phyloP scores from a whole-genome alignment of 2,329 filamentous ascomycete genomes.

The Bisporella sp. region DNA sequence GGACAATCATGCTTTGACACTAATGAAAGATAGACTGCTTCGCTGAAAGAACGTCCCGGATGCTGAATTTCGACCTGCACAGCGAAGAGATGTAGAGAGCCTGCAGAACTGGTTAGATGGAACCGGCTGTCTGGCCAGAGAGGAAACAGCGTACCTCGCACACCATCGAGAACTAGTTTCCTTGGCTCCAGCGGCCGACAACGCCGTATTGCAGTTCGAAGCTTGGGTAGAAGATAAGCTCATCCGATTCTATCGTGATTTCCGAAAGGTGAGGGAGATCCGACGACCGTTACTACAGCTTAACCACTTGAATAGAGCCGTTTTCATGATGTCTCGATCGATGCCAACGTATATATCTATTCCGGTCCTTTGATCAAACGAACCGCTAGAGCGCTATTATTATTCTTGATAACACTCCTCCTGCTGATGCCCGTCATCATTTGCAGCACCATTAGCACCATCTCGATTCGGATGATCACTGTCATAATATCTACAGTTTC shows the following conservation, averaged over 20 bases:
- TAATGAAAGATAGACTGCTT: background rate
- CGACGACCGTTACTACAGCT: background rate
- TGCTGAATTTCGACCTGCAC: background rate
- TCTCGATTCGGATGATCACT: background rate
- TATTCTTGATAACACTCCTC: background rate
- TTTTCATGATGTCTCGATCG: background rate
- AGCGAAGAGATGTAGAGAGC: conserved; percentile 6
- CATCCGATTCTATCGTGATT: background rate
- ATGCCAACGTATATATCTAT: conserved; percentile 1
- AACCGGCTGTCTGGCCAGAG: conserved; percentile 3
- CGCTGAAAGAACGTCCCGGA: background rate
- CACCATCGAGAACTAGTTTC: conserved; percentile 1
- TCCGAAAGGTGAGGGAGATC: background rate
- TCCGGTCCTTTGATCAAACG: background rate
- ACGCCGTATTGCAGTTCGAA: background rate
- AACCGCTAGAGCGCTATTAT: background rate
- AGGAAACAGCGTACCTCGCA: conserved; percentile 5
- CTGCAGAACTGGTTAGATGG: conserved; percentile 8
- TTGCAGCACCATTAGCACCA: background rate
- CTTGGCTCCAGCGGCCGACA: background rate
- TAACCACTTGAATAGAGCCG: background rate
- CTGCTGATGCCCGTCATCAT: background rate
- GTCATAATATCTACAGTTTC: conserved; percentile 1
- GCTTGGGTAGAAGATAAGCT: conserved; percentile 1
- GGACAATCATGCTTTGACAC: background rate